A percentile compares a stretch with the other conserved stretches of the same genome.
These are phyloP conservation scores for Alternaria incomplexa DNA, from an alignment of 2,329 filamentous ascomycete species.

Conservation along the genomic window DNA sequence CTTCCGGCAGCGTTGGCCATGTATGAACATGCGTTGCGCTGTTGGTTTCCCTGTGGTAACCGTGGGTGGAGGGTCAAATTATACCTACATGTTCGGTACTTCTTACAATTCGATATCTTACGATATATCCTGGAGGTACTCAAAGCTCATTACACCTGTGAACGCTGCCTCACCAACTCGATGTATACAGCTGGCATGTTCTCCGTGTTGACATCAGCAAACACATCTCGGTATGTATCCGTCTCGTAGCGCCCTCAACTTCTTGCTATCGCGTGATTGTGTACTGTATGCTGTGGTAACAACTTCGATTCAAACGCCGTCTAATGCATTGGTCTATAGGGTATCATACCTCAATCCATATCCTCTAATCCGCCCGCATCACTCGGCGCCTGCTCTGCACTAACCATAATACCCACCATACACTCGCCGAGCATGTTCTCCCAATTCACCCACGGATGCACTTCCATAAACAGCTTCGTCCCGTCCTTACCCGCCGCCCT, in stretches of 20 bases:
- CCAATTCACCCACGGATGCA: conserved; percentile 73
- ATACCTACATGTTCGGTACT: not conserved
- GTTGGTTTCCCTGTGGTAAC: not conserved
- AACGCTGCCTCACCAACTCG: not conserved
- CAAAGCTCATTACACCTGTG: not conserved
- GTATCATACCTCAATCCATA: conserved; percentile 60
- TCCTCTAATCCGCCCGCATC: conserved; percentile 56
- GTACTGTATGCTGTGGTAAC: not conserved
- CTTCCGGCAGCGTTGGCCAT: not conserved
- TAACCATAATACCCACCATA: conserved; percentile 66
- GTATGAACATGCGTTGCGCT: not conserved
- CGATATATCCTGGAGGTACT: not conserved
- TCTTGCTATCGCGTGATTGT: not conserved
- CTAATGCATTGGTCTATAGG: conserved; percentile 17
- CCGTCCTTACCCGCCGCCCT: conserved; percentile 78
- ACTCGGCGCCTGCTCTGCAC: conserved; percentile 55
- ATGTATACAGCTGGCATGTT: not conserved
- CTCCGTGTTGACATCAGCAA: not conserved
- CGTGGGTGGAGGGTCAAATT: not conserved
- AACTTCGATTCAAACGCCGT: not conserved
- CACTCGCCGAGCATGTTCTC: conserved; percentile 69
- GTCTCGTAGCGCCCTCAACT: not conserved
- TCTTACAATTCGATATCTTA: not conserved
- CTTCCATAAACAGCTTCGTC: conserved; percentile 66
- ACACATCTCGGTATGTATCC: not conserved